Percentiles rank a stretch among this genome's conserved stretches.
Evolutionary conservation across 805 yeast genomes (phyloP).

Genomic region (Saturnispora serradocipensis): DNA sequence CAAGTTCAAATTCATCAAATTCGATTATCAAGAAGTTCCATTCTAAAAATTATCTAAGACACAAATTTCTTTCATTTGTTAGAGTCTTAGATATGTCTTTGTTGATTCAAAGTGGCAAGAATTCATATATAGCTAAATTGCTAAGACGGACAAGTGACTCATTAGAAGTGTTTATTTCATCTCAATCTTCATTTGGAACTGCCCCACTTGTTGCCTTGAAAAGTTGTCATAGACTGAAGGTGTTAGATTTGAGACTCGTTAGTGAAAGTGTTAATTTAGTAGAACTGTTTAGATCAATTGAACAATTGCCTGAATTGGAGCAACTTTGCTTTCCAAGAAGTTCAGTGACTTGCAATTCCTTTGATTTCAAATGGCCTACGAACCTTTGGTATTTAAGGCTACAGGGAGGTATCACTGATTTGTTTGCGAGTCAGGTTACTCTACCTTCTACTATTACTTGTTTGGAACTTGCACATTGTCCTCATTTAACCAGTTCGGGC

Average conservation of each 20-base stretch:
- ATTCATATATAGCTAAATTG: slow-evolving; percentile 77
- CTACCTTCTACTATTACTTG: slow-evolving; percentile 67
- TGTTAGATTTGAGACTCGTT: slow-evolving; percentile 73
- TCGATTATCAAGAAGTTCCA: slow-evolving; percentile 7
- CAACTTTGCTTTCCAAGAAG: slow-evolving; percentile 84
- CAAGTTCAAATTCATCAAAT: neutral
- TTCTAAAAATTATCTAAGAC: slow-evolving; percentile 5
- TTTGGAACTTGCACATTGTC: slow-evolving; percentile 82
- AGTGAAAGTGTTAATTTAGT: slow-evolving; percentile 82
- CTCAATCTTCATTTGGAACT: slow-evolving; percentile 90
- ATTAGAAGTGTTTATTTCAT: slow-evolving; percentile 69
- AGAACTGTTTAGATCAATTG: slow-evolving; percentile 70
- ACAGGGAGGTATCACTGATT: slow-evolving; percentile 85
- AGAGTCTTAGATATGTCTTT: slow-evolving; percentile 61
- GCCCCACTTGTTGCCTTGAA: slow-evolving; percentile 80
- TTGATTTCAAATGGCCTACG: slow-evolving; percentile 69
- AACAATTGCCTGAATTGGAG: slow-evolving; percentile 51
- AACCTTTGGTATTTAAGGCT: slow-evolving; percentile 61
- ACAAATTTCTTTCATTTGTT: slow-evolving; percentile 48
- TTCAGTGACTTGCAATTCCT: slow-evolving; percentile 61
- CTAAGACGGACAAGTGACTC: slow-evolving; percentile 65
- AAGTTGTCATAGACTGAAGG: slow-evolving; percentile 52
- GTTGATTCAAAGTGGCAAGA: slow-evolving; percentile 85
- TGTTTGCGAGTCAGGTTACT: slow-evolving; percentile 56
- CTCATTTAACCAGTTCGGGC: slow-evolving; percentile 57